Evolutionary conservation across 1,284 basidiomycete species (phyloP).

Genomic region (Ganoderma sp.): DNA sequence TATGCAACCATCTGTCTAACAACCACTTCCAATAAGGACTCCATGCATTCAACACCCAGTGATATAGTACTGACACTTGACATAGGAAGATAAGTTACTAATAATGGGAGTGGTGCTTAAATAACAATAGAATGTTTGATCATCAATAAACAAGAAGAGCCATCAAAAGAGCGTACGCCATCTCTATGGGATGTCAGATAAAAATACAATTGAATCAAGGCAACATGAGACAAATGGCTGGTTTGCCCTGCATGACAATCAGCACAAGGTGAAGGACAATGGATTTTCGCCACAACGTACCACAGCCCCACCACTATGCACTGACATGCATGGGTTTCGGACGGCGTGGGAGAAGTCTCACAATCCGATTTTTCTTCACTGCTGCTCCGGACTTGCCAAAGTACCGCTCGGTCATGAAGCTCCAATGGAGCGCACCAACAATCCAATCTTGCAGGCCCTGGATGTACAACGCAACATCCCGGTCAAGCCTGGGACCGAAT

Average conservation of each 20-base stretch:
- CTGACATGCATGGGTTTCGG: neutral
- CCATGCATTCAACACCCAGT: neutral
- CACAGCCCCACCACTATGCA: neutral
- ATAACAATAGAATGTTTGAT: conserved; percentile 7
- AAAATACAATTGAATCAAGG: neutral
- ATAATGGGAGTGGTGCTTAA: neutral
- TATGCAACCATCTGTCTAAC: neutral
- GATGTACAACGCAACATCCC: conserved; percentile 41
- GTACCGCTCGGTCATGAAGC: conserved; percentile 45
- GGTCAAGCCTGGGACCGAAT: conserved; percentile 42
- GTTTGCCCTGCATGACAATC: neutral
- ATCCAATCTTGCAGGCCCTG: conserved; percentile 44
- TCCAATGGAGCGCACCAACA: conserved; percentile 45
- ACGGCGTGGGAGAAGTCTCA: conserved; percentile 35
- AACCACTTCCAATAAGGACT: neutral
- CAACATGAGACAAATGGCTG: neutral
- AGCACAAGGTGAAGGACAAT: neutral
- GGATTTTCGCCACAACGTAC: neutral
- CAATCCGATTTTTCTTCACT: conserved; percentile 40
- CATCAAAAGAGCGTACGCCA: neutral
- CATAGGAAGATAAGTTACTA: conserved; percentile 6
- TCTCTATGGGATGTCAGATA: neutral
- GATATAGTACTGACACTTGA: neutral
- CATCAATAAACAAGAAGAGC: neutral
- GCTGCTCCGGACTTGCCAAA: conserved; percentile 41